Percentiles rank a stretch among this genome's conserved stretches.
Conservation (phyloP, 2,329 filamentous ascomycete genomes). For the Cladosporium oxysporum region DNA sequence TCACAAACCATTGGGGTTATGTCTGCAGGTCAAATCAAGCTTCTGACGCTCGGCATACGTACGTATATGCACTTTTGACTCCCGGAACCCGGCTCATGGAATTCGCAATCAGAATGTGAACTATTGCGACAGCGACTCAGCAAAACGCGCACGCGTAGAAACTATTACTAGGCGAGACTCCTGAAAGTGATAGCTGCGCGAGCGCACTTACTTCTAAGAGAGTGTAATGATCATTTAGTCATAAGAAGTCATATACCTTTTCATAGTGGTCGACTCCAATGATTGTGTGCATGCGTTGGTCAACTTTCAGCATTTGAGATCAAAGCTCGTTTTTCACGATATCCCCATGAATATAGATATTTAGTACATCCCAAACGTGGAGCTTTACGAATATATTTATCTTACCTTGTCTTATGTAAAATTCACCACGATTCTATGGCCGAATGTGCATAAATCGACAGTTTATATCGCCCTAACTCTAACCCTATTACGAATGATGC, state of each 20-base stretch:
- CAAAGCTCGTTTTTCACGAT: neutral
- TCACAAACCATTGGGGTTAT: neutral
- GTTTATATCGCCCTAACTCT: neutral
- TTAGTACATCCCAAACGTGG: no score
- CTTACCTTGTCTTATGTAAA: fast-evolving
- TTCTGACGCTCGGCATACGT: neutral
- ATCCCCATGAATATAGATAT: neutral
- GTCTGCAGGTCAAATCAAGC: neutral
- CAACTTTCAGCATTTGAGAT: neutral
- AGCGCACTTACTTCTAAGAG: neutral
- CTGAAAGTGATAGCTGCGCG: neutral
- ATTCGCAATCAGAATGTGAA: neutral
- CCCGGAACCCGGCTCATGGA: neutral
- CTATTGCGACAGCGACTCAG: neutral
- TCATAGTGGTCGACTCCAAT: neutral
- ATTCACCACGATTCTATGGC: neutral
- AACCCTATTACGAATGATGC: neutral
- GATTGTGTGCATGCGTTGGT: neutral
- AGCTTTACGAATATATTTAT: neutral
- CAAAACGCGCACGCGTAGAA: neutral
- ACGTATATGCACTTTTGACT: neutral
- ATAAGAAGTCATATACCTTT: neutral
- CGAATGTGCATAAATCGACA: neutral
- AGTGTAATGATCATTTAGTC: neutral
- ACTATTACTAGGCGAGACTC: neutral